Conservation (phyloP, 768 basidiomycete genomes). For the Leccinellum albellum region DNA sequence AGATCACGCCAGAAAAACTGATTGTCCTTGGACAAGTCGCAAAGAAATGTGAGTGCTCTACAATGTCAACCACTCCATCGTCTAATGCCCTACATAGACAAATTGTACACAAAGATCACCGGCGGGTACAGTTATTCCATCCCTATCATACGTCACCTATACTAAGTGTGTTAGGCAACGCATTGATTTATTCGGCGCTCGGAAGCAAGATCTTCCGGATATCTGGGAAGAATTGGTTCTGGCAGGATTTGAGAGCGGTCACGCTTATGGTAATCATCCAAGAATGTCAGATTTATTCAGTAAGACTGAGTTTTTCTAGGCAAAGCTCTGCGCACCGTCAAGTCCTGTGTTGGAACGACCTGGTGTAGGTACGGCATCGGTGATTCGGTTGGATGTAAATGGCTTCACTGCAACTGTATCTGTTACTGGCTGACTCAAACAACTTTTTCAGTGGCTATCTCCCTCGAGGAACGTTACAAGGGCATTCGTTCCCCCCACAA, state of each 20-base stretch:
- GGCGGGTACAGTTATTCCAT: slow-evolving; percentile 28
- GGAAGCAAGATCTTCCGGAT: slow-evolving; percentile 62
- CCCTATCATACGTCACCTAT: neutral
- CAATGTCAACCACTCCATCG: neutral
- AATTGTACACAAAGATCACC: slow-evolving; percentile 62
- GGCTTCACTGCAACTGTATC: neutral
- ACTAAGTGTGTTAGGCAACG: slow-evolving; percentile 41
- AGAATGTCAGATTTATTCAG: neutral
- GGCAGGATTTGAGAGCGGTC: slow-evolving; percentile 73
- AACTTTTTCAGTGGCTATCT: slow-evolving; percentile 49
- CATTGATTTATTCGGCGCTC: slow-evolving; percentile 69
- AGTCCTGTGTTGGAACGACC: slow-evolving; percentile 70
- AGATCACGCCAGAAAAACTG: slow-evolving; percentile 61
- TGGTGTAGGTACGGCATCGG: slow-evolving; percentile 74
- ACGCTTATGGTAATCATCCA: slow-evolving; percentile 58
- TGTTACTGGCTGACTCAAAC: neutral
- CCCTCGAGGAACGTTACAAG: slow-evolving; percentile 69
- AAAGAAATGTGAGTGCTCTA: slow-evolving; percentile 46
- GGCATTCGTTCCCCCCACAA: slow-evolving; percentile 71
- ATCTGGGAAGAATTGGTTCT: slow-evolving; percentile 62
- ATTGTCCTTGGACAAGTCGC: slow-evolving; percentile 63
- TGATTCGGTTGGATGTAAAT: slow-evolving; percentile 59
- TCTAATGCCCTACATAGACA: slow-evolving; percentile 29
- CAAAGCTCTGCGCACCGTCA: slow-evolving; percentile 65
- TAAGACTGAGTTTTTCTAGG: slow-evolving; percentile 12